phyloP scores from a whole-genome alignment of 306 rosid genomes.

The Trifolium dubium region DNA sequence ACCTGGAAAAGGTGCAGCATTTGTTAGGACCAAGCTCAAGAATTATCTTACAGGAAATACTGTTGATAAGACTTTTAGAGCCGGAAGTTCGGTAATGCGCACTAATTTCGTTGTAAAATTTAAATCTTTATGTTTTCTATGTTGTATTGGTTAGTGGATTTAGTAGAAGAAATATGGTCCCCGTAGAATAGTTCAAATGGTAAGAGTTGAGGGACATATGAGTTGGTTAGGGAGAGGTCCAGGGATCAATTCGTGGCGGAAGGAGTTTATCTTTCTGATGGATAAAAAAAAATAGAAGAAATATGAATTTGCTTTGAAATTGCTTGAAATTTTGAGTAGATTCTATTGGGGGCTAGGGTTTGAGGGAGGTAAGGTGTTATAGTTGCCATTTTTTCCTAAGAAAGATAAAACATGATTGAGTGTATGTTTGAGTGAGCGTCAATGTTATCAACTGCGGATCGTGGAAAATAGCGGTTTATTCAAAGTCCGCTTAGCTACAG shows the following conservation, averaged over 20 bases:
- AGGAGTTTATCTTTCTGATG: too few species aligned
- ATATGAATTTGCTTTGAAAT: background rate
- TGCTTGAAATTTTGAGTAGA: background rate
- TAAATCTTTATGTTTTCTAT: background rate
- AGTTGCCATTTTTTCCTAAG: background rate
- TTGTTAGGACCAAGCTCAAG: conserved; percentile 90
- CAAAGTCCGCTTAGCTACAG: background rate
- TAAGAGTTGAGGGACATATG: too few species aligned
- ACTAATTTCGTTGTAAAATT: conserved; percentile 10
- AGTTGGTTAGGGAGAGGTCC: too few species aligned
- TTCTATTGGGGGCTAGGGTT: too few species aligned
- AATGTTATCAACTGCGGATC: background rate
- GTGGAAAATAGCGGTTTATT: background rate
- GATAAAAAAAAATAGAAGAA: background rate
- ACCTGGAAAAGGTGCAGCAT: conserved; percentile 98
- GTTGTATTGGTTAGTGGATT: conserved; percentile 10
- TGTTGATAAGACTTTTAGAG: conserved; percentile 92
- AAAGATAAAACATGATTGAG: background rate
- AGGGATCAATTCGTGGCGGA: too few species aligned
- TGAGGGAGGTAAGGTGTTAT: background rate
- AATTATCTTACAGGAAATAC: conserved; percentile 85
- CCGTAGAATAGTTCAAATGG: too few species aligned
- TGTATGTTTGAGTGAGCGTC: background rate
- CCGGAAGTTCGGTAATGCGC: conserved; percentile 78
- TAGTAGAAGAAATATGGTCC: background rate